Evolutionary conservation across 2,329 filamentous ascomycete genomes (phyloP).

Genomic region (Teratosphaeria nubilosa): DNA sequence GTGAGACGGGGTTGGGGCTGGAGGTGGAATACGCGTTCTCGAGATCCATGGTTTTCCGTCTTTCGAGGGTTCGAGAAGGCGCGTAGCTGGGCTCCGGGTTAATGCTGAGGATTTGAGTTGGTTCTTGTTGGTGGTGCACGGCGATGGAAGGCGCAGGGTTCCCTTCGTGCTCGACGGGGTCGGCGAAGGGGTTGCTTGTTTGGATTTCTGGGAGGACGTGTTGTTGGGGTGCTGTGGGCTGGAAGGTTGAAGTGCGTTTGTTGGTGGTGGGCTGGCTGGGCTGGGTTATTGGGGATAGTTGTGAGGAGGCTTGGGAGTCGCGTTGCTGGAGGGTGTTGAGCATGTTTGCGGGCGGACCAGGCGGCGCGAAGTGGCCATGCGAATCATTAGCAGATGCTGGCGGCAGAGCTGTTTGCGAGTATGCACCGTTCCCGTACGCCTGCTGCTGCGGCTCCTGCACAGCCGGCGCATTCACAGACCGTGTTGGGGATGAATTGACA

Average conservation of each 20-base stretch:
- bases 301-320: background rate
- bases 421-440: background rate
- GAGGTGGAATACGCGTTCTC: slow-evolving; percentile 14
- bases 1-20: background rate
- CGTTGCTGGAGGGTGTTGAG: background rate
- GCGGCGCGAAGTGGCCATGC: slow-evolving; percentile 10
- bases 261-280: slow-evolving; percentile 1
- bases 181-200: slow-evolving; percentile 32
- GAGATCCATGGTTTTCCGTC: slow-evolving; percentile 15
- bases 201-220: slow-evolving; percentile 1
- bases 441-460: background rate
- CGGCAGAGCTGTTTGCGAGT: background rate
- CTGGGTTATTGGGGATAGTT: slow-evolving; percentile 1
- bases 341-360: slow-evolving; percentile 13
- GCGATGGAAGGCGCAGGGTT: slow-evolving; percentile 16
- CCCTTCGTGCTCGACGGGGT: slow-evolving; percentile 29
- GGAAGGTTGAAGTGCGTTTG: slow-evolving; percentile 5
- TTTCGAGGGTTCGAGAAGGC: background rate
- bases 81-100: slow-evolving; percentile 7
- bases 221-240: slow-evolving; percentile 4
- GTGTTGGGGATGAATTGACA: slow-evolving; percentile 14
- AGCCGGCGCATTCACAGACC: slow-evolving; percentile 2
- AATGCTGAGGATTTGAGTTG: slow-evolving; percentile 12
- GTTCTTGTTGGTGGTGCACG: slow-evolving; percentile 3
- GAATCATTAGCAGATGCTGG: slow-evolving; percentile 1